Percentiles rank a stretch among this genome's conserved stretches.
These are phyloP conservation scores for Trapa bicornis DNA, from an alignment of 345 rosid genomes.

Conservation along the genomic window DNA sequence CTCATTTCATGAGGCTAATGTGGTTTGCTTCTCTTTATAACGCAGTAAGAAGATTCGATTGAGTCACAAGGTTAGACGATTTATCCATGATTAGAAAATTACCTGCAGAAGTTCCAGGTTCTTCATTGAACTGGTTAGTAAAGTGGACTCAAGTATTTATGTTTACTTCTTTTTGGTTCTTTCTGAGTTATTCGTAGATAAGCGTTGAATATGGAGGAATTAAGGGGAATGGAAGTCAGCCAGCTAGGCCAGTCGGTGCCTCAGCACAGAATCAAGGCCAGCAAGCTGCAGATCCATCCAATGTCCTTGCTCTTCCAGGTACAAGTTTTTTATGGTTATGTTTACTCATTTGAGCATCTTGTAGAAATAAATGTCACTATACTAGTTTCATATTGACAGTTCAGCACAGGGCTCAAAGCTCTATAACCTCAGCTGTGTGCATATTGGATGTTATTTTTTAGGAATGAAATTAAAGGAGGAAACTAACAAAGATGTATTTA, in stretches of 20 bases:
- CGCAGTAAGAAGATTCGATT: constrained; percentile 76
- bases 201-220: constrained; percentile 49
- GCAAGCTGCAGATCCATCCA: constrained; percentile 33
- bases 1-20: not conserved
- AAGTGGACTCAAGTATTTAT: not conserved
- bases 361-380: too few species aligned
- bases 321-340: not conserved
- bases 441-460: not conserved
- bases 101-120: not conserved
- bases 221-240: constrained; percentile 27
- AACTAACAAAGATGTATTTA: not conserved
- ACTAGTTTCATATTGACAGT: not conserved
- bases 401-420: not conserved
- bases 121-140: not conserved
- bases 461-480: not conserved
- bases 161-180: not conserved
- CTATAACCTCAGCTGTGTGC: not conserved
- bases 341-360: not conserved
- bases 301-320: constrained; percentile 72
- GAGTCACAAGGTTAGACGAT: constrained; percentile 65
- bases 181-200: constrained; percentile 23
- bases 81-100: not conserved
- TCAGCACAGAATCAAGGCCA: constrained; percentile 12
- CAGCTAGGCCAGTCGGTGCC: constrained; percentile 26
- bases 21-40: not conserved